Evolutionary conservation across 306 rosid species (phyloP).

Genomic region (Lablab purpureus): DNA sequence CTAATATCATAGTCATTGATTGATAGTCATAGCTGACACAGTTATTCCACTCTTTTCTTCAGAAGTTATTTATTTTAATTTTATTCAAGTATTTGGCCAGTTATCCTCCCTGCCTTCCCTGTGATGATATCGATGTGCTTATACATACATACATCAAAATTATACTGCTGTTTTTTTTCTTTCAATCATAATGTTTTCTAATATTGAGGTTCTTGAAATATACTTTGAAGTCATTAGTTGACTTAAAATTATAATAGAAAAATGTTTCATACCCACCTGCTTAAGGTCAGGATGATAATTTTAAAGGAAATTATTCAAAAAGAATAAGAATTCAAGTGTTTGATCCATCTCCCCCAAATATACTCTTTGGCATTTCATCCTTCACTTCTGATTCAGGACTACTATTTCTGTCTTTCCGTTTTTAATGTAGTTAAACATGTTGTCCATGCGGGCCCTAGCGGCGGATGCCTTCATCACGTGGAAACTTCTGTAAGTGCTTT

Average conservation of each 20-base stretch:
- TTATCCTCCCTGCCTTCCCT: neutral
- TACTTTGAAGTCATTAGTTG: neutral
- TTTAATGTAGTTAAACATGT: slow-evolving; percentile 67
- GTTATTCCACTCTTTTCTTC: slow-evolving; percentile 3
- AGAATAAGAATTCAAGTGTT: neutral
- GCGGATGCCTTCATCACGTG: slow-evolving; percentile 86
- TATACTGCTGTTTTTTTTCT: neutral
- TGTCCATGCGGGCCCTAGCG: slow-evolving; percentile 92
- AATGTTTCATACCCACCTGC: no score
- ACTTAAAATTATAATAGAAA: no score
- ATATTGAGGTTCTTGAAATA: no score
- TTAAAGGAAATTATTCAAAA: slow-evolving; percentile 11
- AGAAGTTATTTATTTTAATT: neutral
- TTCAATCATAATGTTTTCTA: no score
- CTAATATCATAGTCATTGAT: slow-evolving; percentile 7
- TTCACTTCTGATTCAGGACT: slow-evolving; percentile 22
- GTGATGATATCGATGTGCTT: slow-evolving; percentile 20
- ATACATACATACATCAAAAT: slow-evolving; percentile 27
- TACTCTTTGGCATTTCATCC: slow-evolving; percentile 34
- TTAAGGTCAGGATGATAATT: slow-evolving; percentile 8
- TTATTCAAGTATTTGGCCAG: neutral
- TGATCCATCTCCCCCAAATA: slow-evolving; percentile 15
- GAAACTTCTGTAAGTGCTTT: slow-evolving; percentile 82
- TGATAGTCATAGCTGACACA: slow-evolving; percentile 19
- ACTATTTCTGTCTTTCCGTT: slow-evolving; percentile 36